A percentile compares a stretch with the other conserved stretches of the same genome.
phyloP scores from a whole-genome alignment of 345 rosid genomes.

The Corchorus capsularis region DNA sequence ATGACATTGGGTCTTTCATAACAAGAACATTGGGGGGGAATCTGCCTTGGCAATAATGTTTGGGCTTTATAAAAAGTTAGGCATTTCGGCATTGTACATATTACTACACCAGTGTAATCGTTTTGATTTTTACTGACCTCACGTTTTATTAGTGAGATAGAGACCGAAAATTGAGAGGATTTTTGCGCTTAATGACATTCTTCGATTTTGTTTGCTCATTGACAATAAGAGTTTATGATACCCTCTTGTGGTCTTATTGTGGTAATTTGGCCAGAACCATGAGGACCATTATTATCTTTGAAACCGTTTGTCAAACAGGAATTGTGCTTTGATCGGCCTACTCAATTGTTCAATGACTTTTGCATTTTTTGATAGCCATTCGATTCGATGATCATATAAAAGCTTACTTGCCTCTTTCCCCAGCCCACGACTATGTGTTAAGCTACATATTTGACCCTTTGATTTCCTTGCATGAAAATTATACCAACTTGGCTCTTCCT shows the following conservation, averaged over 20 bases:
- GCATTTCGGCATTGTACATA: conserved; percentile 40
- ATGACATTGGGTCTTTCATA: conserved; percentile 17
- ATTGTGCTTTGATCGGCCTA: too few relatives aligned
- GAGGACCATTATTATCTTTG: too few relatives aligned
- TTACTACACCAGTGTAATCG: conserved; percentile 21
- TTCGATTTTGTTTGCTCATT: conserved; percentile 11
- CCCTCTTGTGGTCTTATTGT: conserved; percentile 1
- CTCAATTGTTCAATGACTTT: too few relatives aligned
- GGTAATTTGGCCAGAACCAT: background rate
- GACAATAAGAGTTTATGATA: conserved; percentile 15
- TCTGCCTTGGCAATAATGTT: conserved; percentile 27
- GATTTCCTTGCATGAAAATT: too few relatives aligned
- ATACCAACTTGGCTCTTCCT: too few relatives aligned
- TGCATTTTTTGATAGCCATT: too few relatives aligned
- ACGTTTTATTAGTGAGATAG: conserved; percentile 29
- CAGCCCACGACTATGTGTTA: too few relatives aligned
- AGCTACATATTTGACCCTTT: too few relatives aligned
- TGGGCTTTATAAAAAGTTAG: conserved; percentile 24
- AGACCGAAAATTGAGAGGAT: conserved; percentile 12
- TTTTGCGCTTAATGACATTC: conserved; percentile 5
- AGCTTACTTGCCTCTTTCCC: too few relatives aligned
- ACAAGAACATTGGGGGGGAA: conserved; percentile 9
- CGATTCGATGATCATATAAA: too few relatives aligned
- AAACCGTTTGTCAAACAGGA: too few relatives aligned
- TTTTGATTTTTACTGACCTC: conserved; percentile 27